Percentiles rank a stretch among this genome's conserved stretches.
These are phyloP conservation scores for Apiotrichum montevideense DNA, from an alignment of 1,284 basidiomycete species.

Conservation along the genomic window DNA sequence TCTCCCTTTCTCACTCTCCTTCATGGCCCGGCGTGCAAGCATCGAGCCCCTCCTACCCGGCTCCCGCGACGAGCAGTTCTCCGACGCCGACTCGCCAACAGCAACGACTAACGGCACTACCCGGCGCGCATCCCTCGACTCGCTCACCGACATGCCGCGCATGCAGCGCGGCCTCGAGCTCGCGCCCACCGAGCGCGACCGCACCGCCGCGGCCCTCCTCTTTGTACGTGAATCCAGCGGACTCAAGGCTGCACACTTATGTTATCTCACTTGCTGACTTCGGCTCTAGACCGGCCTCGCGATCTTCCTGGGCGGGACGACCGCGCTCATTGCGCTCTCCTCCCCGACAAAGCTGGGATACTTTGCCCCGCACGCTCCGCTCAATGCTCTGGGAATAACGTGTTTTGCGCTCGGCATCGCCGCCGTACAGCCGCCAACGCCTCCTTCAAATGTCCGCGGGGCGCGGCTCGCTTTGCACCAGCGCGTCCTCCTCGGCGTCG, in stretches of 20 bases:
- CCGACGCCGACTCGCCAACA: neutral
- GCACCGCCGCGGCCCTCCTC: neutral
- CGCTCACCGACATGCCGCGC: neutral
- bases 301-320: constrained; percentile 35
- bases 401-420: constrained; percentile 35
- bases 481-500: constrained; percentile 26
- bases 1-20: neutral
- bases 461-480: constrained; percentile 38
- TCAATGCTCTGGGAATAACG: constrained; percentile 37
- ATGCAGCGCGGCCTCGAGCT: constrained; percentile 1
- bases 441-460: constrained; percentile 16
- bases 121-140: neutral
- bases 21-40: neutral
- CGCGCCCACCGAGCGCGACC: constrained; percentile 17
- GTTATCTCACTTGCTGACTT: too few species aligned
- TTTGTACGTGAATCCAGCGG: neutral
- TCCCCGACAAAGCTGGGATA: constrained; percentile 22
- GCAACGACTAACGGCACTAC: neutral
- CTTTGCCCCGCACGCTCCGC: constrained; percentile 43
- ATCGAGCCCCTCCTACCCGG: constrained; percentile 1
- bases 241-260: neutral
- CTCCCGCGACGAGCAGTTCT: neutral
- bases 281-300: constrained; percentile 20
- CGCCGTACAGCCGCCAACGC: constrained; percentile 38
- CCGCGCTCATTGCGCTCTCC: constrained; percentile 29